These are phyloP conservation scores for Coemansia sp. DNA, from an alignment of 192 early-diverging fungal genomes.

Conservation along the genomic window DNA sequence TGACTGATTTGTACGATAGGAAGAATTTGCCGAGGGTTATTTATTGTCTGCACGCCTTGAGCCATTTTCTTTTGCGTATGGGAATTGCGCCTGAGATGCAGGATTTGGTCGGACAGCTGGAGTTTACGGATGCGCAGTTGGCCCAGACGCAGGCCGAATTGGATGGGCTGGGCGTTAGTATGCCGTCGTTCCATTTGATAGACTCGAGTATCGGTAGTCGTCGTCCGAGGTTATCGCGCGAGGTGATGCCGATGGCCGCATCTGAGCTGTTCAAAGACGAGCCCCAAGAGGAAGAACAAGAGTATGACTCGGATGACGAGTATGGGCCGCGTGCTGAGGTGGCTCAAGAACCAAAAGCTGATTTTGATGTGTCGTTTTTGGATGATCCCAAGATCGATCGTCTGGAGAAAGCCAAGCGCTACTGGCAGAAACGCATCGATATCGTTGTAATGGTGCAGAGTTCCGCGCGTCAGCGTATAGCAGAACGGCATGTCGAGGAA, in stretches of 20 bases:
- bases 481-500: constrained; percentile 57
- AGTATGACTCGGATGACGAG: constrained; percentile 12
- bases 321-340: background rate
- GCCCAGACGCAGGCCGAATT: constrained; percentile 77
- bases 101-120: constrained; percentile 88
- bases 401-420: constrained; percentile 53
- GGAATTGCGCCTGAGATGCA: constrained; percentile 87
- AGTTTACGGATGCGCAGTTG: constrained; percentile 77
- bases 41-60: constrained; percentile 96
- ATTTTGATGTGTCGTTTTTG: constrained; percentile 32
- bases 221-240: constrained; percentile 40
- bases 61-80: constrained; percentile 86
- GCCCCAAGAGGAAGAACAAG: constrained; percentile 20
- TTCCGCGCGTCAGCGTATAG: constrained; percentile 46
- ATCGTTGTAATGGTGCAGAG: constrained; percentile 57
- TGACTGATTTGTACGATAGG: constrained; percentile 97
- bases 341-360: background rate
- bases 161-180: constrained; percentile 74
- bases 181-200: constrained; percentile 91
- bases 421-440: constrained; percentile 56
- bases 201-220: constrained; percentile 57
- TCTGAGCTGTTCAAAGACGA: constrained; percentile 27
- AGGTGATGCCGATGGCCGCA: constrained; percentile 49
- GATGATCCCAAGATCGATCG: constrained; percentile 41
- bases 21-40: constrained; percentile 99